Base-by-base conservation (phyloP, 2,329 filamentous ascomycete genomes). In the Chrysosporium keratinophilum region DNA sequence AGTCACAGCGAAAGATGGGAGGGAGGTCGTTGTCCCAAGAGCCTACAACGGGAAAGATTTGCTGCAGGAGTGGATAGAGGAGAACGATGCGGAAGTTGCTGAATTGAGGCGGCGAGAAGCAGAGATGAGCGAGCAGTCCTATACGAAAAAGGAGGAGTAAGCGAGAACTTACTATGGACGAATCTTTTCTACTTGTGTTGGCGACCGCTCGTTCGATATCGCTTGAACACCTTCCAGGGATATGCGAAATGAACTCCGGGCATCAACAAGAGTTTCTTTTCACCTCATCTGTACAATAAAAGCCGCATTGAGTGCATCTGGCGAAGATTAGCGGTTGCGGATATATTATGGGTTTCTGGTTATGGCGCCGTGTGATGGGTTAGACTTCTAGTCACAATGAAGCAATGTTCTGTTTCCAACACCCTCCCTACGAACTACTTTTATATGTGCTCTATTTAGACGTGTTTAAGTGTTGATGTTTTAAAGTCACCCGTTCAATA, bases 51-150 rank as follows among this genome's bases (percentile, higher is more conserved):
- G 66, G 40, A 59, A 66, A 50, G 64, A 71, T 46, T 69, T 69
- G 57, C 60, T 74, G 47, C 60, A 72, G 40, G 50, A 72, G 55
- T 68, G 68, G 69, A 62, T 61, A n/a, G 61, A 64, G 35, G 65
- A 66, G 52, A 70, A 70, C 48, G 61, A 61, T 3, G 61, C 60
- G 40, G 69, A 71, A 56, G 62, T 66, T 35, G 54, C 54, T 15
- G 50, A 56, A 43, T 20, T 59, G 17, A 54, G 39, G 23, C 41
- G 46, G 15, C 56, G 50, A 5, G 53, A 57, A 46, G 45, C 55
- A 35, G 53, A 57, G 45, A 15, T 49, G 15, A 43, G 31, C 33
- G 45, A 54, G 28, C 35, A 52, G 23, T 20, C 40, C 10, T 11
- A 54, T 7, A 1, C 47, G 5, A 41, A 15, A 23, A 45, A 43